phyloP scores from a whole-genome alignment of 257 asterid species.

The Forsythia viridissima region DNA sequence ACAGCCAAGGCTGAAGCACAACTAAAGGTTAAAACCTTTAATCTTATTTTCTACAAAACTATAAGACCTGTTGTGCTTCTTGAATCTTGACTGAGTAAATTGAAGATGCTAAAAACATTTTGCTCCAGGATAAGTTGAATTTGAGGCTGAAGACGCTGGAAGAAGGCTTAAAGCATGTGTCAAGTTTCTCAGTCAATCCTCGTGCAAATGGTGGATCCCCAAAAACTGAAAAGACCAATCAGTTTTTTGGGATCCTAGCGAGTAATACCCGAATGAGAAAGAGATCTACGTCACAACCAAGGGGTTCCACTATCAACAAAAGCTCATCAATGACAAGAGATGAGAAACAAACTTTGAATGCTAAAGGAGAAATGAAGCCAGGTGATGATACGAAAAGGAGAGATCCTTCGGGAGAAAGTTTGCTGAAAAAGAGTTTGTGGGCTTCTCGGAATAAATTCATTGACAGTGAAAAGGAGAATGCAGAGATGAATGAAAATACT shows the following conservation, averaged over 20 bases:
- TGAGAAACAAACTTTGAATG: constrained; percentile 22
- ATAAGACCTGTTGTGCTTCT: background rate
- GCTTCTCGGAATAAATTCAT: constrained; percentile 51
- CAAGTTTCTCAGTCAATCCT: constrained; percentile 34
- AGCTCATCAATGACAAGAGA: constrained; percentile 36
- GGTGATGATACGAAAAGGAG: constrained; percentile 32
- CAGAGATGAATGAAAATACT: constrained; percentile 44
- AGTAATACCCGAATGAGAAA: constrained; percentile 52
- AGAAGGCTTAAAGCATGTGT: constrained; percentile 56
- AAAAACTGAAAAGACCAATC: constrained; percentile 46
- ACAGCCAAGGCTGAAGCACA: constrained; percentile 84
- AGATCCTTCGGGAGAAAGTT: constrained; percentile 42
- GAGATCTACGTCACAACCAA: constrained; percentile 71
- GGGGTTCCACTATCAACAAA: constrained; percentile 45
- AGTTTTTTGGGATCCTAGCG: constrained; percentile 65
- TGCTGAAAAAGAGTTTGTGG: constrained; percentile 55
- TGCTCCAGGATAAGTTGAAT: constrained; percentile 73
- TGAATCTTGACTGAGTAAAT: constrained; percentile 2
- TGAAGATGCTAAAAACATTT: constrained; percentile 17
- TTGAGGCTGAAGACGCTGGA: constrained; percentile 86
- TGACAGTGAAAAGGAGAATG: constrained; percentile 69
- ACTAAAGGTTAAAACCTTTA: constrained; percentile 53
- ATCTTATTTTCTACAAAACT: background rate
- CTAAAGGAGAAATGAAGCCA: constrained; percentile 29
- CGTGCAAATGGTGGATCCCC: constrained; percentile 32